phyloP scores from a whole-genome alignment of 371 early-diverging fungal species.

The Parasitella parasitica region DNA sequence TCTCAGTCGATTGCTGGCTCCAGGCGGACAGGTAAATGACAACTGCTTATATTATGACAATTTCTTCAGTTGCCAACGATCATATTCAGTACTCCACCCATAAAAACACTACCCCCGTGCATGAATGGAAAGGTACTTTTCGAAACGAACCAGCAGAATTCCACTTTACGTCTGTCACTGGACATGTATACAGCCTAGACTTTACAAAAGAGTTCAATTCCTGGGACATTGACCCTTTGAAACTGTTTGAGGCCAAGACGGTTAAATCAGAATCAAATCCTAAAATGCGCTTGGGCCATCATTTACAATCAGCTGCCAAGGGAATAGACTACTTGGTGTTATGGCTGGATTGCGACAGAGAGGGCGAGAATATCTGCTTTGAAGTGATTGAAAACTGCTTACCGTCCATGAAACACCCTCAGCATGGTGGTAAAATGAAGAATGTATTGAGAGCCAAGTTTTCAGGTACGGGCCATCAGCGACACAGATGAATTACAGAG shows the following conservation, averaged over 20 bases:
- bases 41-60: neutral
- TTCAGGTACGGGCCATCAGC: slow-evolving; percentile 36
- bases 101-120: slow-evolving; percentile 41
- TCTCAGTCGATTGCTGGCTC: slow-evolving; percentile 56
- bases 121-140: slow-evolving; percentile 47
- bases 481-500: neutral
- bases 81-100: slow-evolving; percentile 32
- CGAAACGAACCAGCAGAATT: slow-evolving; percentile 37
- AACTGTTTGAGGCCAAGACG: slow-evolving; percentile 43
- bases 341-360: slow-evolving; percentile 79
- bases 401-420: slow-evolving; percentile 31
- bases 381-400: slow-evolving; percentile 56
- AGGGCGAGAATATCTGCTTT: slow-evolving; percentile 76
- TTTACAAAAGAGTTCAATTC: slow-evolving; percentile 52
- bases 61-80: too few species aligned
- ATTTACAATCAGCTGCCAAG: slow-evolving; percentile 43
- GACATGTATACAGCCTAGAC: slow-evolving; percentile 46
- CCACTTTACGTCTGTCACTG: slow-evolving; percentile 50
- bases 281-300: slow-evolving; percentile 49
- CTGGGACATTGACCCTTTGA: slow-evolving; percentile 49
- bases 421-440: slow-evolving; percentile 21
- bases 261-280: slow-evolving; percentile 48
- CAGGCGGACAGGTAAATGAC: slow-evolving; percentile 38
- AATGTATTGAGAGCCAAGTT: slow-evolving; percentile 59
- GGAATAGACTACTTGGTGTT: slow-evolving; percentile 56